Conservation (phyloP, 208 protist genomes). For the Plasmodiophora brassicae region DNA sequence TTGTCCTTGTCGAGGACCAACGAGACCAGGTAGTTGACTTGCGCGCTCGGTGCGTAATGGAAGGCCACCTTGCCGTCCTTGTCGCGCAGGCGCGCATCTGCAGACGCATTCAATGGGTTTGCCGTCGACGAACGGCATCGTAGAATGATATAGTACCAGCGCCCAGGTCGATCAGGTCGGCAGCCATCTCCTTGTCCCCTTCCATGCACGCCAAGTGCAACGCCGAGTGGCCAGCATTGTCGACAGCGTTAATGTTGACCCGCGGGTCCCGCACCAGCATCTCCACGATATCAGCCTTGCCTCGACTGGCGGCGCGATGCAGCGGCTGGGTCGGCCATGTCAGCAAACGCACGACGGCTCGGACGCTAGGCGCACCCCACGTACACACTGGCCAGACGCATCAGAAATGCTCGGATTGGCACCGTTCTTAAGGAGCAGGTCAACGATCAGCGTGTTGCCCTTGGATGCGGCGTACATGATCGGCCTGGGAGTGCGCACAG, state of each 20-base stretch:
- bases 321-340: background rate
- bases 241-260: constrained; percentile 22
- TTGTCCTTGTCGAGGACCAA: no score
- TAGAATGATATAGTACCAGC: background rate
- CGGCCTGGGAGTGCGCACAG: background rate
- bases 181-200: constrained; percentile 15
- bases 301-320: background rate
- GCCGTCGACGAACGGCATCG: background rate
- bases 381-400: background rate
- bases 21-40: constrained; percentile 10
- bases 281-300: background rate
- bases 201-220: constrained; percentile 17
- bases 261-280: background rate
- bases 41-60: background rate
- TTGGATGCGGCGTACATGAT: background rate
- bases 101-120: background rate
- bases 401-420: background rate
- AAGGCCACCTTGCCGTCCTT: background rate
- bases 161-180: background rate
- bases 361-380: no score
- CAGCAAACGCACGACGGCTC: background rate
- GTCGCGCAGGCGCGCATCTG: background rate
- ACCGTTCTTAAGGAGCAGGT: background rate
- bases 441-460: background rate
- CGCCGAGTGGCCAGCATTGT: background rate